Evolutionary conservation across 306 rosid genomes (phyloP).

Genomic region (Lathyrus oleraceus): DNA sequence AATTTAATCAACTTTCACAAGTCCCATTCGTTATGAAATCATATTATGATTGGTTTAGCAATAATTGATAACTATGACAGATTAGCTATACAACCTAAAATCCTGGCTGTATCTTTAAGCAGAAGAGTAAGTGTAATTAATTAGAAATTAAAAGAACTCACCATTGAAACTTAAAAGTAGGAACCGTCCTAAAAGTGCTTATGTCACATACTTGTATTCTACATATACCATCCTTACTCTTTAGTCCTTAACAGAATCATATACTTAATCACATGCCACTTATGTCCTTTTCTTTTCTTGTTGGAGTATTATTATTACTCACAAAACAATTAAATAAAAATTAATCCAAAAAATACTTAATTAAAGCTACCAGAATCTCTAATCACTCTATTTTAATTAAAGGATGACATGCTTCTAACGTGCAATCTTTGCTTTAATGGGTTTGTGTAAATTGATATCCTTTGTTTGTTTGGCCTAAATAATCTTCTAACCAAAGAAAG

Average conservation of each 20-base stretch:
- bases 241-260: slow-evolving; percentile 41
- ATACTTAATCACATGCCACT: slow-evolving; percentile 51
- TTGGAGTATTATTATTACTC: slow-evolving; percentile 35
- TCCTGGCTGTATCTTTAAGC: slow-evolving; percentile 31
- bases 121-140: slow-evolving; percentile 31
- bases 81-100: slow-evolving; percentile 29
- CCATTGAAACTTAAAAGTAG: slow-evolving; percentile 19
- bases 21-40: slow-evolving; percentile 16
- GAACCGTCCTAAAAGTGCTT: slow-evolving; percentile 42
- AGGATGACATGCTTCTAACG: slow-evolving; percentile 54
- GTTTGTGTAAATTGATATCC: slow-evolving; percentile 37
- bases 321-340: background rate
- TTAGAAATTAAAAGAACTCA: slow-evolving; percentile 9
- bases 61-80: slow-evolving; percentile 37
- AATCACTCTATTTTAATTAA: slow-evolving; percentile 35
- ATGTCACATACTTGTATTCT: slow-evolving; percentile 46
- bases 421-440: slow-evolving; percentile 49
- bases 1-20: slow-evolving; percentile 23
- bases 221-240: slow-evolving; percentile 46
- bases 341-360: slow-evolving; percentile 28
- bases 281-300: slow-evolving; percentile 50
- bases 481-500: slow-evolving; percentile 37
- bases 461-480: slow-evolving; percentile 31
- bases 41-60: slow-evolving; percentile 31
- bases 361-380: slow-evolving; percentile 44